Percentiles rank a stretch among this genome's conserved stretches.
phyloP scores from a whole-genome alignment of 257 asterid species.

The Handroanthus guayacan region DNA sequence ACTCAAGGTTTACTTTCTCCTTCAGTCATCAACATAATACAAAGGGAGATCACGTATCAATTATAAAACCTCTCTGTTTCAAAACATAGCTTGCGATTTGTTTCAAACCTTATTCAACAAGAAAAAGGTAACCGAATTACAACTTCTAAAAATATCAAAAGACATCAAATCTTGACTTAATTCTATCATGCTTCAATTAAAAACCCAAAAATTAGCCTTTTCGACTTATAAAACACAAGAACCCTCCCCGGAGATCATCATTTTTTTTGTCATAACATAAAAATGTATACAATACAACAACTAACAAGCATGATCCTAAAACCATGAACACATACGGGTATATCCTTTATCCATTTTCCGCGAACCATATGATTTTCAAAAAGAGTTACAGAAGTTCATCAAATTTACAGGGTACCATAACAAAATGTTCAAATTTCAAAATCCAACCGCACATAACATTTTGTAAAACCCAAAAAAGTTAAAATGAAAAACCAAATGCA shows the following conservation, averaged over 20 bases:
- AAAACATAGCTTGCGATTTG: background rate
- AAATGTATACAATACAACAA: background rate
- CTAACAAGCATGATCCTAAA: background rate
- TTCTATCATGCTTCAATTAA: background rate
- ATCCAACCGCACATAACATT: background rate
- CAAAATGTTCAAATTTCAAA: background rate
- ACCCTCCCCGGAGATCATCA: background rate
- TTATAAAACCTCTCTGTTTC: background rate
- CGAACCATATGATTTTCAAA: background rate
- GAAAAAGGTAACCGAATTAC: background rate
- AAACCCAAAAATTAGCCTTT: constrained; percentile 1
- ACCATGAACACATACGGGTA: constrained; percentile 16
- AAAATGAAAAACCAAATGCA: background rate
- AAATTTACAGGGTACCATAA: constrained; percentile 10
- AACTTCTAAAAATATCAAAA: background rate
- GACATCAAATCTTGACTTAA: background rate
- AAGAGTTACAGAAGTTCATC: background rate
- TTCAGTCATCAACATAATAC: background rate
- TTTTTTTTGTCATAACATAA: background rate
- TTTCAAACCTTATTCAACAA: constrained; percentile 23
- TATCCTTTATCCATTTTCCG: background rate
- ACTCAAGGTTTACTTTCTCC: background rate
- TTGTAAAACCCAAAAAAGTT: background rate
- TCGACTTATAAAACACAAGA: constrained; percentile 30
- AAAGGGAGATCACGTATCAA: background rate